Evolutionary conservation across 768 basidiomycete genomes (phyloP).

Genomic region (Hirschioporus abietinus): DNA sequence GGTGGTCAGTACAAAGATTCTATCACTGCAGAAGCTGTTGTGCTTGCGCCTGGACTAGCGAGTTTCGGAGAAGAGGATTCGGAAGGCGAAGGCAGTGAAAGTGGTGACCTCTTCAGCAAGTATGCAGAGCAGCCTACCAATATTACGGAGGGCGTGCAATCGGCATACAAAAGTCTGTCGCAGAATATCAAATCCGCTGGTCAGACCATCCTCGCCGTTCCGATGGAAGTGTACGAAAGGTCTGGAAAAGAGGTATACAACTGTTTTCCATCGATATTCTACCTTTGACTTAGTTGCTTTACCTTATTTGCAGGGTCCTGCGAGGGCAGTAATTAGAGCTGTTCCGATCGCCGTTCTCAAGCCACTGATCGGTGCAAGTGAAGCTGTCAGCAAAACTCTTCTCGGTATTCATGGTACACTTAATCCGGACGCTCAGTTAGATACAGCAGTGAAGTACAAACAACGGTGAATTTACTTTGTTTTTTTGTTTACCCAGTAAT

Average conservation of each 20-base stretch:
- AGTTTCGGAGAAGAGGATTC: constrained; percentile 13
- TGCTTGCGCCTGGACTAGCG: constrained; percentile 17
- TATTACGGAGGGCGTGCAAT: constrained; percentile 81
- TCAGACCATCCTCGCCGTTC: constrained; percentile 96
- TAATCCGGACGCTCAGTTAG: constrained; percentile 76
- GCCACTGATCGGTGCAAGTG: constrained; percentile 97
- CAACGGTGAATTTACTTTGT: constrained; percentile 39
- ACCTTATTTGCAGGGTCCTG: constrained; percentile 60
- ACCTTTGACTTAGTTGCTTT: constrained; percentile 8
- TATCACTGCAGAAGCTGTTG: constrained; percentile 60
- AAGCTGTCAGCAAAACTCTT: constrained; percentile 93
- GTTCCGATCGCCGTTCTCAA: constrained; percentile 96
- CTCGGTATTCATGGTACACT: constrained; percentile 90
- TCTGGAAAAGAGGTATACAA: constrained; percentile 79
- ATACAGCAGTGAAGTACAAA: constrained; percentile 95
- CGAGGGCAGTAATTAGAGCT: constrained; percentile 91
- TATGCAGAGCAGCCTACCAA: constrained; percentile 90
- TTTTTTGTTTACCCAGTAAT: not conserved
- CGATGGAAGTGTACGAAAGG: constrained; percentile 98
- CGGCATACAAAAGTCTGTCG: constrained; percentile 85
- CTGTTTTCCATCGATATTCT: not conserved
- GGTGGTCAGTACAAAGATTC: constrained; percentile 70
- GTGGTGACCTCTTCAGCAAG: constrained; percentile 64
- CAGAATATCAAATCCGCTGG: constrained; percentile 90
- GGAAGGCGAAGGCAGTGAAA: constrained; percentile 40